Percentiles rank a stretch among this genome's conserved stretches.
Evolutionary conservation across 2,329 filamentous ascomycete genomes (phyloP).

Genomic region (Bipolaris zeicola): DNA sequence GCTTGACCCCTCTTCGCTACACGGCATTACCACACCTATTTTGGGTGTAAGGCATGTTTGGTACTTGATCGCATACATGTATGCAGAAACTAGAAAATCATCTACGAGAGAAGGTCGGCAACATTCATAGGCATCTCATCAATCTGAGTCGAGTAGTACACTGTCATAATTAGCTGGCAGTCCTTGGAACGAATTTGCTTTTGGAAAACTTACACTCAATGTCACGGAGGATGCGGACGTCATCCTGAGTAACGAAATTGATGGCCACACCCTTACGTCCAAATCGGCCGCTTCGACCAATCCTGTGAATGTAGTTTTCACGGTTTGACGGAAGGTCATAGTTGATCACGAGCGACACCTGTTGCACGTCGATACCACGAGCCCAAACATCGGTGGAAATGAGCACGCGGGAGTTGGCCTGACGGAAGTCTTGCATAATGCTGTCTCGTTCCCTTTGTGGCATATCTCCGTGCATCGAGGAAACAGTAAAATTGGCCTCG

Average conservation of each 20-base stretch:
- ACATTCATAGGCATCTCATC: conserved; percentile 99
- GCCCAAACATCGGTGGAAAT: conserved; percentile 99
- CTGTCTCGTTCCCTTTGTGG: conserved; percentile 96
- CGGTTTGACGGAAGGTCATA: conserved; percentile 98
- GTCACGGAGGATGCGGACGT: conserved; percentile 94
- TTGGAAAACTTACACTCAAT: conserved; percentile 74
- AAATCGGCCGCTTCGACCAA: conserved; percentile 92
- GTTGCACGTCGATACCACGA: conserved; percentile 97
- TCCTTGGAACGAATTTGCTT: not conserved
- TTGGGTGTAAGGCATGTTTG: not conserved
- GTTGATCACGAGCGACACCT: conserved; percentile 98
- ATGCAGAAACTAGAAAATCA: not conserved
- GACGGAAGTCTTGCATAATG: conserved; percentile 99
- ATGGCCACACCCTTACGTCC: conserved; percentile 98
- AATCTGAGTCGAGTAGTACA: conserved; percentile 96
- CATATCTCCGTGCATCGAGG: conserved; percentile 99
- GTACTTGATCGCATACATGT: not conserved
- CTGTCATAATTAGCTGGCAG: conserved; percentile 54
- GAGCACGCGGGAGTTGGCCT: conserved; percentile 92
- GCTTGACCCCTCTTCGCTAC: conserved; percentile 9
- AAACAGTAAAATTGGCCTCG: conserved; percentile 97
- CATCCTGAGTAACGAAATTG: conserved; percentile 98
- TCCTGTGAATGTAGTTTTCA: conserved; percentile 99
- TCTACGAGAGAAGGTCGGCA: conserved; percentile 41
- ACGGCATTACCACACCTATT: not conserved